These are phyloP conservation scores for Skeletonema grethae DNA, from an alignment of 108 stramenopile species.

Conservation along the genomic window DNA sequence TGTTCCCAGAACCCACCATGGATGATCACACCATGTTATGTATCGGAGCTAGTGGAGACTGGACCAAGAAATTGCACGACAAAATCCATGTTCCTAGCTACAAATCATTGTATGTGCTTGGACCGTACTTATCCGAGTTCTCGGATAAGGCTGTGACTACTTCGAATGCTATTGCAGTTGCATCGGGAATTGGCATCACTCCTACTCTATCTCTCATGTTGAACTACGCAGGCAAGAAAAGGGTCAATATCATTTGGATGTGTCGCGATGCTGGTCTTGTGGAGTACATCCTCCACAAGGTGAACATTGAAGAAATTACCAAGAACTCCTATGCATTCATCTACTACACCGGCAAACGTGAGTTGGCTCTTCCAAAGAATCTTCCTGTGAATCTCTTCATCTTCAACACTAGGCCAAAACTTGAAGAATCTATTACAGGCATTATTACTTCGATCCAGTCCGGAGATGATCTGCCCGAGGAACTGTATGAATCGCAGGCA, in stretches of 20 bases:
- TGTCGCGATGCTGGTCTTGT: slow-evolving; percentile 12
- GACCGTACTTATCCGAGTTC: not conserved
- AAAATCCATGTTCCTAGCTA: not conserved
- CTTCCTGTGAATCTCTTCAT: slow-evolving; percentile 13
- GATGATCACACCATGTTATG: not conserved
- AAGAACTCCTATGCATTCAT: slow-evolving; percentile 4
- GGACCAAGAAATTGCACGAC: not conserved
- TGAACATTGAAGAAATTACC: not conserved
- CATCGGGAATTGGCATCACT: slow-evolving; percentile 25
- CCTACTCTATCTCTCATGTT: slow-evolving; percentile 9
- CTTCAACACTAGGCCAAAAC: slow-evolving; percentile 9
- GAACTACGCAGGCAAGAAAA: not conserved
- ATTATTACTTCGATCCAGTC: slow-evolving; percentile 3
- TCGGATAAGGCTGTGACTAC: not conserved
- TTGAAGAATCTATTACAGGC: slow-evolving; percentile 2
- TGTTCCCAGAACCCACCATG: slow-evolving; percentile 1
- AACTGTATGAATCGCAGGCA: not conserved
- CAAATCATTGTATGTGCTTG: not conserved
- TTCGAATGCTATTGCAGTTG: slow-evolving; percentile 7
- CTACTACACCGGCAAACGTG: slow-evolving; percentile 17
- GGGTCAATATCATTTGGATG: slow-evolving; percentile 14
- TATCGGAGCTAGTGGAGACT: not conserved
- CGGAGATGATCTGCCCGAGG: slow-evolving; percentile 13
- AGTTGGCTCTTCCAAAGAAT: slow-evolving; percentile 6
- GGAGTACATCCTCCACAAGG: slow-evolving; percentile 9